Conservation (phyloP, 441 rosid species). For the Oxalis stricta region DNA sequence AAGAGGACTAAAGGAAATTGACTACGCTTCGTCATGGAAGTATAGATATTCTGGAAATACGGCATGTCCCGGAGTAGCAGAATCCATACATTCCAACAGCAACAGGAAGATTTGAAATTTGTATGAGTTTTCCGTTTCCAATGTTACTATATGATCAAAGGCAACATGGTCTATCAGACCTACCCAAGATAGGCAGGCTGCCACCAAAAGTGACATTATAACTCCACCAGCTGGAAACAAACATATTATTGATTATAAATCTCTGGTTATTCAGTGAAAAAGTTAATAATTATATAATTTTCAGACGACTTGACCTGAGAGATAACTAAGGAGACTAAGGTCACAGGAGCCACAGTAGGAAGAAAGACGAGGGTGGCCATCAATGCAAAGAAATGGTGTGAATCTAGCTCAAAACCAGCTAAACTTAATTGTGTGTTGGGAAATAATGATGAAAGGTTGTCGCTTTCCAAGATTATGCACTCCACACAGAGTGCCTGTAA, state of each 20-base stretch:
- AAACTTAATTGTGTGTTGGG: slow-evolving; percentile 59
- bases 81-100: slow-evolving; percentile 88
- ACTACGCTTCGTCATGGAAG: slow-evolving; percentile 71
- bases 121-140: slow-evolving; percentile 46
- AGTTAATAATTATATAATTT: not conserved
- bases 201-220: slow-evolving; percentile 62
- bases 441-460: slow-evolving; percentile 67
- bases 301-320: slow-evolving; percentile 48
- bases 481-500: slow-evolving; percentile 84
- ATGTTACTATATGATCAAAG: too few species aligned
- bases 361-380: slow-evolving; percentile 62
- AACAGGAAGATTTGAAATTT: slow-evolving; percentile 67
- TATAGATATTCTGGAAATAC: slow-evolving; percentile 84
- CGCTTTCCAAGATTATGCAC: slow-evolving; percentile 77
- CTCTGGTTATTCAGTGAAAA: not conserved
- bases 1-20: slow-evolving; percentile 60
- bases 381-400: slow-evolving; percentile 57
- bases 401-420: slow-evolving; percentile 36
- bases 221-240: slow-evolving; percentile 78
- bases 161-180: slow-evolving; percentile 67
- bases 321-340: slow-evolving; percentile 69
- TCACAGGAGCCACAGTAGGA: slow-evolving; percentile 88
- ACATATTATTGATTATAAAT: slow-evolving; percentile 1
- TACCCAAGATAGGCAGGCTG: slow-evolving; percentile 74
- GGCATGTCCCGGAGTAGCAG: slow-evolving; percentile 92